Base-by-base conservation (phyloP, 2,329 filamentous ascomycete genomes). In the Colletotrichum lupini region DNA sequence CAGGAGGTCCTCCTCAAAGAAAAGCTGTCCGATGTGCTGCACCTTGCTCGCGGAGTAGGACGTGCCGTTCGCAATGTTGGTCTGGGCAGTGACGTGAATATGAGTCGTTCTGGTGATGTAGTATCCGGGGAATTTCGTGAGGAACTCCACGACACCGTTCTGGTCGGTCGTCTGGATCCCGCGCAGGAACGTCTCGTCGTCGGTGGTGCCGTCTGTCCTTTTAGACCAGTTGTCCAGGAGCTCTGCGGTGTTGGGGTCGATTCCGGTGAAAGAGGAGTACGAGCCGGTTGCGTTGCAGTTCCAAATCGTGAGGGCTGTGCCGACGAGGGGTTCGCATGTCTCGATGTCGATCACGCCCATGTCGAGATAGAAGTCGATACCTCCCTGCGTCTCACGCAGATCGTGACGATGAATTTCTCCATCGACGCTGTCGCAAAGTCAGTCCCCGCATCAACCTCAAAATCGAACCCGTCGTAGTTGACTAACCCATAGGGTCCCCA, bases 401-500 rank as follows among this genome's bases (percentile, higher is more conserved):
- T 71, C 67, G 35, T 60, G 56, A 14, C 71, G 71, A 11, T 66
- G 30, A 26, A 61, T 65, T 26, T 71, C 60, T 14, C 71, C 71
- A 26, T 66, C 61, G 14, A 73, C 62, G n/a, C 24, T 62, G 37
- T 52, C 22, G 42, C 14, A 6, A 42, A 42, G 37, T 42, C 37
- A 42, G 37, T 19, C 37, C 12, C 37, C 37, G 5, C 37, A 42
- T 42, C 37, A 42, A 42, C 5, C 14, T 42, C 16, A 16, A 42
- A 16, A 42, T 16, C 37, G 14, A 16, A 42, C 14, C 14, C 14
- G 16, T 42, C 11, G 3, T 2, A 73, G 76, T 68, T 73, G 76
- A 42, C 53, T 37, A 42, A 62, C 65, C 78, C 87, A 79, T 87
- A 88, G n/a, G 86, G 86, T 5, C 86, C 86, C 76, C 86, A 79